Conservation (phyloP, 306 rosid species). For the Cyamopsis tetragonoloba region DNA sequence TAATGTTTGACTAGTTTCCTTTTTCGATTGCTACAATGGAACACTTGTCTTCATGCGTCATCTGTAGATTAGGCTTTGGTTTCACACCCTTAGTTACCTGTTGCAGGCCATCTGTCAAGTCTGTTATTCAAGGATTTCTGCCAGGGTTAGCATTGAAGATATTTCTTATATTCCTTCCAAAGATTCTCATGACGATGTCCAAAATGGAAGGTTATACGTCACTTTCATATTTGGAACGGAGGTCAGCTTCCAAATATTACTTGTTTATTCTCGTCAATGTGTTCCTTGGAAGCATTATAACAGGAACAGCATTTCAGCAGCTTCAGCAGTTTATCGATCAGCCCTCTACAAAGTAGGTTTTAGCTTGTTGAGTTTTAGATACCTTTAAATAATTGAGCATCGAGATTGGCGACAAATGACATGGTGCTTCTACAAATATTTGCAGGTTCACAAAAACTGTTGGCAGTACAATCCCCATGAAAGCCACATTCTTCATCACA, state of each 20-base stretch:
- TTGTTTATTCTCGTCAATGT: conserved; percentile 75
- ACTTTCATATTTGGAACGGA: conserved; percentile 68
- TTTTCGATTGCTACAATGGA: not conserved
- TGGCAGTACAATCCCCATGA: conserved; percentile 88
- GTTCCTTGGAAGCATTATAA: conserved; percentile 78
- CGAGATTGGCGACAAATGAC: conserved; percentile 17
- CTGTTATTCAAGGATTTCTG: conserved; percentile 83
- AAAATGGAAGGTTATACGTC: conserved; percentile 71
- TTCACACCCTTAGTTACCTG: conserved; percentile 28
- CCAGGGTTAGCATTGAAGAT: conserved; percentile 88
- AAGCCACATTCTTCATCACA: conserved; percentile 93
- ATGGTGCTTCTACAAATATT: conserved; percentile 12
- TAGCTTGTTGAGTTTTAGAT: not conserved
- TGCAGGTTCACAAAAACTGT: conserved; percentile 74
- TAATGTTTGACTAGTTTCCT: not conserved
- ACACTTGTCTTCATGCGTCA: not conserved
- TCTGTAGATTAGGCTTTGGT: not conserved
- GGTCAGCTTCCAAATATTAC: conserved; percentile 78
- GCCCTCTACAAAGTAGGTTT: conserved; percentile 66
- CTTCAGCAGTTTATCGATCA: conserved; percentile 46
- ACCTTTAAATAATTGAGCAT: conserved; percentile 4
- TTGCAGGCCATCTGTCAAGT: conserved; percentile 58
- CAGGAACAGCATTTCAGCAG: conserved; percentile 94
- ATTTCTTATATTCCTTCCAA: conserved; percentile 74
- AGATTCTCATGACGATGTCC: conserved; percentile 73